Evolutionary conservation across 2,329 filamentous ascomycete species (phyloP), one percentile per base, ranked within the genome.

Genomic region (Daldinia sp.): DNA sequence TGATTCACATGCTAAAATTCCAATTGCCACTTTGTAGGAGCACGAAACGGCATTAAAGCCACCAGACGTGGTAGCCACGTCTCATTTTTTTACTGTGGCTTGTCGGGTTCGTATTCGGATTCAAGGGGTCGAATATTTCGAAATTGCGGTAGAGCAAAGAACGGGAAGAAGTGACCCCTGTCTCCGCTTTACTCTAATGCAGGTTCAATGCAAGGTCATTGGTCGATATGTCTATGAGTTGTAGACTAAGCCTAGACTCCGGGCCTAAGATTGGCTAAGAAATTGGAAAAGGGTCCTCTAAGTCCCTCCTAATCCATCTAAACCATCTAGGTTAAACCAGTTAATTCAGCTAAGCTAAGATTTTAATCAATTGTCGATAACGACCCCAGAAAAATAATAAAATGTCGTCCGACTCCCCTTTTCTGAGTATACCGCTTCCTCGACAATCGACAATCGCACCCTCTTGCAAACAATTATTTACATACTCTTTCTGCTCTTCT

Each of bases 51-150:
- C 32, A 17, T 37, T 50, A 53, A 50, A 64, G 52, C 53, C 61
- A 43, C 32, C n/a, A n/a, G 9, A 13, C 3, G 5, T 11, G 17
- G 13, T 9, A 68, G 66, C 63, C 63, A 68, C 60, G 54, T 52
- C 32, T 17, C 13, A 25, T 5, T 32, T 27, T 41, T 11, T 37
- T 11, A 10, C n/a, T 57, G 65, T 69, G 66, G 64, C 68, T 70
- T 58, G 51, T 65, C 58, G 63, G 25, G 25, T 63, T 69, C 68
- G 68, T 70, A 70, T 70, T 70, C 68, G 68, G 51, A 37, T 68
- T 68, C 47, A 65, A 55, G 55, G 56, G 52, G 52, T 13, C 27
- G 21, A 27, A 35, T 43, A 23, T 45, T 39, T 60, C 3, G 11
- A 51, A 39, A 17, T 43, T 58, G 35, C 54, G 37, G 39, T 29